Evolutionary conservation across 306 rosid species (phyloP).

Genomic region (Carpinus fangiana): DNA sequence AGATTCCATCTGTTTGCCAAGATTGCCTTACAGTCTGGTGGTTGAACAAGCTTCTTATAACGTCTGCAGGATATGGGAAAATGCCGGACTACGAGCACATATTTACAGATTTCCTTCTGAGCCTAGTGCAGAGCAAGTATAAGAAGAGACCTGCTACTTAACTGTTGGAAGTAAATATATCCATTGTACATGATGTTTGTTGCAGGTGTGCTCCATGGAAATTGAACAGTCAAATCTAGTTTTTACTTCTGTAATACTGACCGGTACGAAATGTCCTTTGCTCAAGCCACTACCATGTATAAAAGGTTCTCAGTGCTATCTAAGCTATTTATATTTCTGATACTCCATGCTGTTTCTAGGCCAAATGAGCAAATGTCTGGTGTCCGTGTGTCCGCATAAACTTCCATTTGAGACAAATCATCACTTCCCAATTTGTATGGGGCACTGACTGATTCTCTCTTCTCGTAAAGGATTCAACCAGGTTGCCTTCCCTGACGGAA

Average conservation of each 20-base stretch:
- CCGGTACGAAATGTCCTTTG: constrained; percentile 25
- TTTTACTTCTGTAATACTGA: constrained; percentile 14
- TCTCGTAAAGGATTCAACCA: constrained; percentile 8
- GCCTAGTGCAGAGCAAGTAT: constrained; percentile 46
- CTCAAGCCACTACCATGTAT: constrained; percentile 32
- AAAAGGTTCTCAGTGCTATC: constrained; percentile 24
- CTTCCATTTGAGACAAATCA: background rate
- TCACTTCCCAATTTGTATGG: background rate
- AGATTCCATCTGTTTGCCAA: background rate
- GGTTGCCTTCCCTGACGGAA: background rate
- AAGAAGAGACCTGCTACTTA: constrained; percentile 36
- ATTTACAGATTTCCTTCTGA: constrained; percentile 53
- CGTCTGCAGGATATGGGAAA: constrained; percentile 46
- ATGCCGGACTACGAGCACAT: constrained; percentile 53
- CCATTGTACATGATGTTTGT: constrained; percentile 7
- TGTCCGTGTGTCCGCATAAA: background rate
- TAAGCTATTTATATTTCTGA: background rate
- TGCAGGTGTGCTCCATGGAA: constrained; percentile 21
- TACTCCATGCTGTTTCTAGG: constrained; percentile 15
- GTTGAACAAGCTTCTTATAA: constrained; percentile 1
- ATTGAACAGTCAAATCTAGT: constrained; percentile 15
- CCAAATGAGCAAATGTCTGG: background rate
- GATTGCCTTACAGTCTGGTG: background rate
- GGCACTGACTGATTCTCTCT: constrained; percentile 6
- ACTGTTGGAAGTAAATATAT: constrained; percentile 17